These are phyloP conservation scores for Theileria luwenshuni DNA, from an alignment of 169 alveolate genomes.

Conservation along the genomic window DNA sequence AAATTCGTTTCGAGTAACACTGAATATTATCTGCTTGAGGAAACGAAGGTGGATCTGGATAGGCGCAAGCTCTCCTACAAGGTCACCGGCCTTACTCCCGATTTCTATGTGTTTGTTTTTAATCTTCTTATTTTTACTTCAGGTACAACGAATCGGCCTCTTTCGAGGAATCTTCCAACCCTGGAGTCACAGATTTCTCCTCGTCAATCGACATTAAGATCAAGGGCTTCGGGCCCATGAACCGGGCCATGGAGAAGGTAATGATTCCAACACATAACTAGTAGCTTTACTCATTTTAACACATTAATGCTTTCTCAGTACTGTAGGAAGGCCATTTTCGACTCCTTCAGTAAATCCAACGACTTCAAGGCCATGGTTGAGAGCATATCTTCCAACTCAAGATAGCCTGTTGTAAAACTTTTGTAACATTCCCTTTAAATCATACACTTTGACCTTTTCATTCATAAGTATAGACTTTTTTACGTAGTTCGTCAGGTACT, in stretches of 20 bases:
- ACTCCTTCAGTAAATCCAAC: slow-evolving; percentile 21
- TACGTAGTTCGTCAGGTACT: slow-evolving; percentile 27
- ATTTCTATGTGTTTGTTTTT: slow-evolving; percentile 32
- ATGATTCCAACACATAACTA: not conserved
- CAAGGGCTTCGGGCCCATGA: slow-evolving; percentile 45
- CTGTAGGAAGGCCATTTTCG: slow-evolving; percentile 8
- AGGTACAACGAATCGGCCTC: slow-evolving; percentile 62
- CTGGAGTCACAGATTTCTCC: slow-evolving; percentile 22
- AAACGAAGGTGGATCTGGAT: slow-evolving; percentile 45
- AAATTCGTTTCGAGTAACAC: slow-evolving; percentile 38
- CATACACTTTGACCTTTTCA: not conserved
- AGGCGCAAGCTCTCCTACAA: slow-evolving; percentile 31
- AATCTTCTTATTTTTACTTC: not conserved
- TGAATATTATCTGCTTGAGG: slow-evolving; percentile 58
- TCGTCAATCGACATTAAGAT: slow-evolving; percentile 40
- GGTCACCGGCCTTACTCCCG: slow-evolving; percentile 30
- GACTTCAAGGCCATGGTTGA: slow-evolving; percentile 43
- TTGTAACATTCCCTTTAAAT: slow-evolving; percentile 16
- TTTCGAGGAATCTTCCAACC: slow-evolving; percentile 12
- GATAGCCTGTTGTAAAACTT: slow-evolving; percentile 20
- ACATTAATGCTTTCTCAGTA: slow-evolving; percentile 4
- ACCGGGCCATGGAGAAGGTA: slow-evolving; percentile 50
- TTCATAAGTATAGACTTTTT: slow-evolving; percentile 2
- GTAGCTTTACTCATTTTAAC: not conserved
- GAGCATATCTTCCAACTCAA: slow-evolving; percentile 21